Base-by-base conservation (phyloP, 306 rosid genomes). In the Ormosia semicastrata region DNA sequence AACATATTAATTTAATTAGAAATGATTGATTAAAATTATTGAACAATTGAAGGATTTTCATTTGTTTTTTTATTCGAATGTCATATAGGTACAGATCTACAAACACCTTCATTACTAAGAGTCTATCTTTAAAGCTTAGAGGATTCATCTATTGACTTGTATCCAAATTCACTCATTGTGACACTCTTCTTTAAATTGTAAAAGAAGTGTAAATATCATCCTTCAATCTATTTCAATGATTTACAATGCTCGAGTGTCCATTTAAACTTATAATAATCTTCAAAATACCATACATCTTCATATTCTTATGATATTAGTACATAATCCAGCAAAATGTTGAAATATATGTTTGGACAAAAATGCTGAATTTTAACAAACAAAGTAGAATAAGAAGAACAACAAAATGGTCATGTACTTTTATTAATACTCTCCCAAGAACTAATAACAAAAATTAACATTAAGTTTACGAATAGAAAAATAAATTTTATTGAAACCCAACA, bases 291-390 rank as follows among this genome's bases (percentile, higher is more conserved):
- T 2, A 91, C 86, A 8, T 84, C 85, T 7, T 89, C 77, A 39
- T 92, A 93, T 43, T 78, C 50, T 82, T 89, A 93, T 8, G 93
- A 81, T 76, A 88, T 67, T 65, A 85, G 82, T 17, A 88, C 86
- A 84, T 85, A 89, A 29, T 83, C 77, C 43, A 89, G 66, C 24
- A 24, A 24, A 24, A 24, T 24, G 24, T 24, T 0, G 24, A 24
- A 24, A 24, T 24, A 24, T 24, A 24, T 24, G 1, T 24, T 24
- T 24, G 0, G 24, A 24, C 24, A 0, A 24, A 24, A 24, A 0
- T 24, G 24, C 24, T 24, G 24, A 24, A 24, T 24, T 24, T 24
- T 1, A 24, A 24, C 24, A 24, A 24, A 24, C 24, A 24, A 24
- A 24, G 24, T 24, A 24, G 24, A 24, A 24, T 24, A 24, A 24